Percentiles rank a stretch among this genome's conserved stretches.
phyloP scores from a whole-genome alignment of 2,329 filamentous ascomycete genomes.

The Diaporthe ampelina region DNA sequence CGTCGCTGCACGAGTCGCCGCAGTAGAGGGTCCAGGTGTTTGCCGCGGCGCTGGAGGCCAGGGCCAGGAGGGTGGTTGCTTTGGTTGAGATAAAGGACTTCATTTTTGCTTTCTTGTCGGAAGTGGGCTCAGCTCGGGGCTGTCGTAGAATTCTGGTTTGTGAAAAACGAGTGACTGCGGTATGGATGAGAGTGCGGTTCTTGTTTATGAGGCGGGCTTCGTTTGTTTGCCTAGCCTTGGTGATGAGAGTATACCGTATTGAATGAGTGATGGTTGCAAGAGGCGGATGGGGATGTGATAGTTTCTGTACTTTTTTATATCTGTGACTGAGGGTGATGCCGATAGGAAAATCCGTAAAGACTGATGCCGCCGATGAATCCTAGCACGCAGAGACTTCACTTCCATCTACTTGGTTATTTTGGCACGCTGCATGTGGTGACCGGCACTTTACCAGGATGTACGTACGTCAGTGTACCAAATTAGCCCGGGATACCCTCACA shows the following conservation, averaged over 20 bases:
- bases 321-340: neutral
- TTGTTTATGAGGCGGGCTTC: neutral
- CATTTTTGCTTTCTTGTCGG: slow-evolving; percentile 1
- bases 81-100: slow-evolving; percentile 4
- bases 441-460: neutral
- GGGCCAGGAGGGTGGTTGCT: slow-evolving; percentile 24
- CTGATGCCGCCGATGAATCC: neutral
- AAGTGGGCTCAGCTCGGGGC: neutral
- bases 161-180: neutral
- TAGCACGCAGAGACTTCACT: neutral
- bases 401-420: neutral
- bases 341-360: neutral
- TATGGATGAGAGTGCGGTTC: neutral
- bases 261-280: neutral
- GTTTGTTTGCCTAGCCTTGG: slow-evolving; percentile 17
- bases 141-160: neutral
- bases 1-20: slow-evolving; percentile 35
- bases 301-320: neutral
- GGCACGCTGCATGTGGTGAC: no score
- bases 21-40: slow-evolving; percentile 39
- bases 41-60: slow-evolving; percentile 23
- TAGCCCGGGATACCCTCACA: neutral
- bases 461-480: slow-evolving; percentile 1
- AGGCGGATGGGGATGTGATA: neutral
- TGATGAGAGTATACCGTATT: neutral